A percentile compares a stretch with the other conserved stretches of the same genome.
These are phyloP conservation scores for Kluyveromyces aestuarii DNA, from an alignment of 805 yeast genomes.

Conservation along the genomic window DNA sequence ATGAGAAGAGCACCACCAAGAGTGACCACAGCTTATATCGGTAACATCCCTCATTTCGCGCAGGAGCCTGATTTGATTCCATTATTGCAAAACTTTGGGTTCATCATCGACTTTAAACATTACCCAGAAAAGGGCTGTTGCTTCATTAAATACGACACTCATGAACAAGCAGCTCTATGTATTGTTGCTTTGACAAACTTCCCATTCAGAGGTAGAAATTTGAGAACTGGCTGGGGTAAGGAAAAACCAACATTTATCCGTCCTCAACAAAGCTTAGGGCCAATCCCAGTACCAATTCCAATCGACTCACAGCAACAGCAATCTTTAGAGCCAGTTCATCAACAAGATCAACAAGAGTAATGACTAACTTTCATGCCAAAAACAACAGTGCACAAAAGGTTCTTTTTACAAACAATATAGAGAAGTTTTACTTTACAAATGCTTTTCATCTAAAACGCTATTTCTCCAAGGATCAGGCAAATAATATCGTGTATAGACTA, in stretches of 20 bases:
- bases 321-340: slow-evolving; percentile 5
- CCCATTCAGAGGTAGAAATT: slow-evolving; percentile 63
- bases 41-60: slow-evolving; percentile 72
- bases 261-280: slow-evolving; percentile 9
- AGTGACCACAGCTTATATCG: slow-evolving; percentile 72
- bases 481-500: background rate
- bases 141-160: slow-evolving; percentile 77
- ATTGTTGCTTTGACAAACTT: slow-evolving; percentile 69
- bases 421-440: background rate
- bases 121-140: slow-evolving; percentile 81
- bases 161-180: slow-evolving; percentile 83
- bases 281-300: slow-evolving; percentile 4
- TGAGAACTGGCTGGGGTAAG: slow-evolving; percentile 86
- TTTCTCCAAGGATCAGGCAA: background rate
- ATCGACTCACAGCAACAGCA: slow-evolving; percentile 6
- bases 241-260: slow-evolving; percentile 34
- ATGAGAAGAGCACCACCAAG: slow-evolving; percentile 65
- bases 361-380: background rate
- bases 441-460: background rate
- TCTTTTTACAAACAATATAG: background rate
- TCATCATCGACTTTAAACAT: slow-evolving; percentile 69
- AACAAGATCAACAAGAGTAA: slow-evolving; percentile 4
- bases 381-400: background rate
- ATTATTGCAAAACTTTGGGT: slow-evolving; percentile 70
- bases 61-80: slow-evolving; percentile 68